A percentile compares a stretch with the other conserved stretches of the same genome.
phyloP scores from a whole-genome alignment of 495 filamentous ascomycete species.

The Venustampulla echinocandica region DNA sequence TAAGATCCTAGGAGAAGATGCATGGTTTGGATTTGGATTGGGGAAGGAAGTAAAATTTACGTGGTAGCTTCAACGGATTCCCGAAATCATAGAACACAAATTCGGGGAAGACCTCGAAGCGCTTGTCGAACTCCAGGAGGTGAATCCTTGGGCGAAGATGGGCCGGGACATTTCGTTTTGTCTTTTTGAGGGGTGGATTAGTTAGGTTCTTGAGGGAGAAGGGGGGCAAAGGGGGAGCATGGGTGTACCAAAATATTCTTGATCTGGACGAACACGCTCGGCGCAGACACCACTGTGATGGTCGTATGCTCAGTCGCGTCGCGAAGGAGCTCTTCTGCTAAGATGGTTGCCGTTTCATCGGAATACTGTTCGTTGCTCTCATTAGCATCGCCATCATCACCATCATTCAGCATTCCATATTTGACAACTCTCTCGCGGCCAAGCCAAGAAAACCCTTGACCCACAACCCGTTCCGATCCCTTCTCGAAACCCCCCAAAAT shows the following conservation, averaged over 20 bases:
- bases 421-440: not conserved
- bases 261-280: constrained; percentile 66
- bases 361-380: constrained; percentile 46
- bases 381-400: not conserved
- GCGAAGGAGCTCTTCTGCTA: constrained; percentile 54
- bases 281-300: constrained; percentile 64
- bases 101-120: constrained; percentile 62
- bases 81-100: constrained; percentile 67
- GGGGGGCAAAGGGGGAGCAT: not conserved
- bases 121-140: constrained; percentile 62
- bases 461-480: too few relatives aligned
- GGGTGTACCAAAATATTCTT: constrained; percentile 54
- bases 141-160: constrained; percentile 41
- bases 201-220: not conserved
- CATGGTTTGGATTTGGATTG: too few relatives aligned
- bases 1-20: too few relatives aligned
- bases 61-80: constrained; percentile 52
- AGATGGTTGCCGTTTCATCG: constrained; percentile 52
- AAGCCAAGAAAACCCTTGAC: not conserved
- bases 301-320: constrained; percentile 41
- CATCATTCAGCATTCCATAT: not conserved
- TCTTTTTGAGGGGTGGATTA: not conserved
- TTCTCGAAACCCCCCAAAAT: too few relatives aligned
- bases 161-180: constrained; percentile 22
- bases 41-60: too few relatives aligned